Evolutionary conservation across 2,329 filamentous ascomycete genomes (phyloP).

Genomic region (Aureobasidium lini): DNA sequence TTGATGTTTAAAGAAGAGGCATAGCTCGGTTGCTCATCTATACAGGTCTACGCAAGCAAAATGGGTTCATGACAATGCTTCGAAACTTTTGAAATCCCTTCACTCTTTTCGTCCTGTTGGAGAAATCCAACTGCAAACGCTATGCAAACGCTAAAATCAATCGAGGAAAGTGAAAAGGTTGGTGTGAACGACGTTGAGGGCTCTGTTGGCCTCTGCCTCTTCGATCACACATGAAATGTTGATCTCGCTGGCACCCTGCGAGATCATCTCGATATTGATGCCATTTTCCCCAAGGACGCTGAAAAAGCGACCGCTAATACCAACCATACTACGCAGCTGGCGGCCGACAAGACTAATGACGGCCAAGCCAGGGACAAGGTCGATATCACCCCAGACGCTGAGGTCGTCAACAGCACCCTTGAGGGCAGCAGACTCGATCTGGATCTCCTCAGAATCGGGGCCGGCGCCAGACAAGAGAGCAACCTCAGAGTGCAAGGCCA

Average conservation of each 20-base stretch:
- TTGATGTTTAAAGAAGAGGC: not conserved
- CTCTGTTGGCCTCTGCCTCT: constrained; percentile 79
- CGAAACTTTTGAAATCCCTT: not conserved
- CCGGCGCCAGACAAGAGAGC: constrained; percentile 43
- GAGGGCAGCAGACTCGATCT: constrained; percentile 40
- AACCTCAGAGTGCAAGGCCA: constrained; percentile 81
- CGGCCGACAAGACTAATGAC: constrained; percentile 91
- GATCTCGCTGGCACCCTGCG: constrained; percentile 96
- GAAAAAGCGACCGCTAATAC: constrained; percentile 91
- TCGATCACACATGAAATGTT: constrained; percentile 98
- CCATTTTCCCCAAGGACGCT: constrained; percentile 86
- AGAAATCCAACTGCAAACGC: not conserved
- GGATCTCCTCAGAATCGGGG: constrained; percentile 37
- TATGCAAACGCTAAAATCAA: constrained; percentile 29
- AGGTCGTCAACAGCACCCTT: constrained; percentile 59
- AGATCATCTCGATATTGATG: constrained; percentile 99
- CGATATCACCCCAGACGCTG: constrained; percentile 76
- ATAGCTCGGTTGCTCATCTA: not conserved
- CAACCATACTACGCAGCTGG: constrained; percentile 94
- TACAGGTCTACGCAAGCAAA: not conserved
- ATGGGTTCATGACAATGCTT: not conserved
- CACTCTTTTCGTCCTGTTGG: not conserved
- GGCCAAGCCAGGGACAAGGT: constrained; percentile 84
- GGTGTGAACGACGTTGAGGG: constrained; percentile 93
- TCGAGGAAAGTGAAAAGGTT: constrained; percentile 95